These are phyloP conservation scores for Penicillium subrubescens DNA, from an alignment of 495 filamentous ascomycete species.

Conservation along the genomic window DNA sequence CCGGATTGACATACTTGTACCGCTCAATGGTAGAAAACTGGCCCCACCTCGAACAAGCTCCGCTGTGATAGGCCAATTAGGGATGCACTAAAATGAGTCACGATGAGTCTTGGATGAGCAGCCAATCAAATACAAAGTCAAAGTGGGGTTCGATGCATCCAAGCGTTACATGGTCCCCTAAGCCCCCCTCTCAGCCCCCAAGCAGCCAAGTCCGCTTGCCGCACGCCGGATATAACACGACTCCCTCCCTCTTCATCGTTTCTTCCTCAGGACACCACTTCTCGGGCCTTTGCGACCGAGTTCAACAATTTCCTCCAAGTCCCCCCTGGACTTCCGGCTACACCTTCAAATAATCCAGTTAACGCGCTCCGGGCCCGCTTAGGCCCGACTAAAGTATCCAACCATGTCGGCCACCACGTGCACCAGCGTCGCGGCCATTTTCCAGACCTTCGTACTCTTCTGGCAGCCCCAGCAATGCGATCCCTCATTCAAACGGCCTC, in stretches of 20 bases:
- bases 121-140: constrained; percentile 15
- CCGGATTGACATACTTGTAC: background rate
- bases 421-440: constrained; percentile 22
- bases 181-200: background rate
- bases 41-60: background rate
- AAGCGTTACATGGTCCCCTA: constrained; percentile 3
- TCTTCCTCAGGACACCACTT: constrained; percentile 32
- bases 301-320: background rate
- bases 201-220: background rate
- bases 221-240: constrained; percentile 9
- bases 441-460: constrained; percentile 20
- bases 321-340: background rate
- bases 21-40: background rate
- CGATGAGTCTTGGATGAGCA: constrained; percentile 23
- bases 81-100: constrained; percentile 36
- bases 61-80: background rate
- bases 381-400: constrained; percentile 33
- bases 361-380: constrained; percentile 33
- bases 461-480: constrained; percentile 23
- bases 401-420: constrained; percentile 29
- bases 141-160: constrained; percentile 7
- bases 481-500: constrained; percentile 21
- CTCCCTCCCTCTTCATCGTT: constrained; percentile 5
- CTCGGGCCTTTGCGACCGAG: constrained; percentile 23
- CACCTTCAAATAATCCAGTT: background rate